phyloP scores from a whole-genome alignment of 2,329 filamentous ascomycete species.

The Lasiodiplodia gonubiensis region DNA sequence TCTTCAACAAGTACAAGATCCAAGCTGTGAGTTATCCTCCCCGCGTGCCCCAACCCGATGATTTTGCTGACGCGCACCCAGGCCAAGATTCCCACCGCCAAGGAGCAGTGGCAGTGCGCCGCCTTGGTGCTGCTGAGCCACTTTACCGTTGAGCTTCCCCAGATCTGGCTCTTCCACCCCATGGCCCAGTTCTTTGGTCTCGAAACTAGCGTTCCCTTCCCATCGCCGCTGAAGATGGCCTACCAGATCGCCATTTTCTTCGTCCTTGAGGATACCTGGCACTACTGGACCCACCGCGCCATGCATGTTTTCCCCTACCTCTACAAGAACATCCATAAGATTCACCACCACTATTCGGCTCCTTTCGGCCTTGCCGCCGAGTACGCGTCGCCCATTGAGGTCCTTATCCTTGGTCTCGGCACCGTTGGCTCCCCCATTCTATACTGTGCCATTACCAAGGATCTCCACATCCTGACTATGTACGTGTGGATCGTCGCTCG shows the following conservation, averaged over 20 bases:
- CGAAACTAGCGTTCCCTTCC: constrained; percentile 87
- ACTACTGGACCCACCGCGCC: constrained; percentile 93
- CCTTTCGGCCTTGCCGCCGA: constrained; percentile 96
- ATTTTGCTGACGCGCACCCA: constrained; percentile 39
- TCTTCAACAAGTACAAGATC: constrained; percentile 93
- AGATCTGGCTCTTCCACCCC: constrained; percentile 99
- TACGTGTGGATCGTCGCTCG: constrained; percentile 94
- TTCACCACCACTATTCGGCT: constrained; percentile 98
- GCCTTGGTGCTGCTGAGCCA: constrained; percentile 91
- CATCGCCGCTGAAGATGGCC: constrained; percentile 81
- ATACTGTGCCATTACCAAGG: constrained; percentile 80
- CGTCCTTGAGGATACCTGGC: constrained; percentile 94
- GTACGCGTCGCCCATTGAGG: constrained; percentile 96
- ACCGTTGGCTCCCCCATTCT: constrained; percentile 82
- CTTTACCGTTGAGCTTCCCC: constrained; percentile 96
- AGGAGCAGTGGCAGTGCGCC: constrained; percentile 94
- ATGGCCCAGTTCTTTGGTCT: constrained; percentile 93
- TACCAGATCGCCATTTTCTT: constrained; percentile 94
- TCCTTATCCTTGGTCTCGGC: constrained; percentile 90
- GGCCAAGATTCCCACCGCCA: constrained; percentile 87
- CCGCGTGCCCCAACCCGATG: neutral
- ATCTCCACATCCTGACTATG: constrained; percentile 97
- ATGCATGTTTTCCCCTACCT: constrained; percentile 88
- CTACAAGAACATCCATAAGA: constrained; percentile 97
- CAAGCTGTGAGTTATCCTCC: constrained; percentile 68